These are phyloP conservation scores for Salix udensis DNA, from an alignment of 345 rosid species.

Conservation along the genomic window DNA sequence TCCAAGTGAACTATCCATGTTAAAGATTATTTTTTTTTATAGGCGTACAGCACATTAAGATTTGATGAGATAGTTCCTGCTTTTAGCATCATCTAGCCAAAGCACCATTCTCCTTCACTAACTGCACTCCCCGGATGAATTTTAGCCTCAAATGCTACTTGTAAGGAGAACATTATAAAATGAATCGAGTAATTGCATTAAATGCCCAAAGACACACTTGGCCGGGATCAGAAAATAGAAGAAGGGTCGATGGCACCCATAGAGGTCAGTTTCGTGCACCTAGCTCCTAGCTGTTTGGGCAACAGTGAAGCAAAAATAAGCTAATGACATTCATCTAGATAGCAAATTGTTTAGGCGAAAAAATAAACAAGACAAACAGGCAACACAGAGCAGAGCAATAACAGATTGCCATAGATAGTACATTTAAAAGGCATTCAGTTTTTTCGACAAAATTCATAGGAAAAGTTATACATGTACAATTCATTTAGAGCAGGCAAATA, in stretches of 20 bases:
- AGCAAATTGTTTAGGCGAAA: too few species aligned
- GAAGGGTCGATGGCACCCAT: background rate
- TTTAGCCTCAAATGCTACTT: background rate
- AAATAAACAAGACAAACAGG: background rate
- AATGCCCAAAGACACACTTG: background rate
- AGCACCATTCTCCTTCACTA: background rate
- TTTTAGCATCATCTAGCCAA: background rate
- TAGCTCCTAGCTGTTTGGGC: background rate
- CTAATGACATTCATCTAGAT: background rate
- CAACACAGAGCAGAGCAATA: background rate
- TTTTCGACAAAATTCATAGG: background rate
- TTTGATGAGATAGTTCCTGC: background rate
- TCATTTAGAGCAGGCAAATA: background rate
- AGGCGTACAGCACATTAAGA: too few species aligned
- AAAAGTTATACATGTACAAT: background rate
- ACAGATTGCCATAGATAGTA: background rate
- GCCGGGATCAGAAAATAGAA: background rate
- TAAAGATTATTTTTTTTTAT: background rate
- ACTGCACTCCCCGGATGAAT: background rate
- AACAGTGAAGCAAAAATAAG: background rate
- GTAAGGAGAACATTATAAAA: background rate
- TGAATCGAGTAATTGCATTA: background rate
- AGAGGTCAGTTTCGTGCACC: background rate
- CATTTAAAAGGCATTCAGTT: background rate
- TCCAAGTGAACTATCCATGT: background rate